phyloP scores from a whole-genome alignment of 495 filamentous ascomycete genomes.

The Apiosordaria backusii region DNA sequence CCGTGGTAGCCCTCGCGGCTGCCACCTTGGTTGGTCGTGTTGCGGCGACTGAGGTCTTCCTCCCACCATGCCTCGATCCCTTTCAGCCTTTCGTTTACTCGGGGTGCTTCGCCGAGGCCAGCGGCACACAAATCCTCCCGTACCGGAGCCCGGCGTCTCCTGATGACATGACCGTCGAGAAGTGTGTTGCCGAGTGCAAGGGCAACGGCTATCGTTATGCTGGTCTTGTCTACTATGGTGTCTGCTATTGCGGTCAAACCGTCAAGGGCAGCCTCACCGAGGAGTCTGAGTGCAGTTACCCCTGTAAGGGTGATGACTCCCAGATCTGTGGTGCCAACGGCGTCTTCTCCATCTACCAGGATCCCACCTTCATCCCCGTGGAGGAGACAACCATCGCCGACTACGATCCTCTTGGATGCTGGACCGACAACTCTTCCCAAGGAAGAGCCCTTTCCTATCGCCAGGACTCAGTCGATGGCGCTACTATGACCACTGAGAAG shows the following conservation, averaged over 20 bases:
- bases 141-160: conserved; percentile 35
- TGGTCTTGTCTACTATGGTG: conserved; percentile 52
- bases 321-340: conserved; percentile 49
- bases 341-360: conserved; percentile 48
- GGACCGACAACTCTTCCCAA: conserved; percentile 45
- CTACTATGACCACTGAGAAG: conserved; percentile 40
- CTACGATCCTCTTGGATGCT: conserved; percentile 54
- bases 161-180: conserved; percentile 50
- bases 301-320: conserved; percentile 45
- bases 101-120: conserved; percentile 48
- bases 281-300: conserved; percentile 42
- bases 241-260: conserved; percentile 52
- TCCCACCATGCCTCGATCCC: conserved; percentile 39
- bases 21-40: conserved; percentile 30
- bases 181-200: conserved; percentile 52
- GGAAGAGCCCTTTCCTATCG: conserved; percentile 50
- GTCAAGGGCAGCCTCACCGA: conserved; percentile 33
- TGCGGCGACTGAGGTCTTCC: conserved; percentile 36
- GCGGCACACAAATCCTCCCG: conserved; percentile 35
- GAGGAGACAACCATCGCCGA: conserved; percentile 40
- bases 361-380: conserved; percentile 48
- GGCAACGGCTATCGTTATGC: conserved; percentile 54
- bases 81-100: conserved; percentile 51
- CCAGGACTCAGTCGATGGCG: conserved; percentile 36
- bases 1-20: conserved; percentile 32